Base-by-base conservation (phyloP, 2,329 filamentous ascomycete genomes). In the Ceratocystis ficicola region DNA sequence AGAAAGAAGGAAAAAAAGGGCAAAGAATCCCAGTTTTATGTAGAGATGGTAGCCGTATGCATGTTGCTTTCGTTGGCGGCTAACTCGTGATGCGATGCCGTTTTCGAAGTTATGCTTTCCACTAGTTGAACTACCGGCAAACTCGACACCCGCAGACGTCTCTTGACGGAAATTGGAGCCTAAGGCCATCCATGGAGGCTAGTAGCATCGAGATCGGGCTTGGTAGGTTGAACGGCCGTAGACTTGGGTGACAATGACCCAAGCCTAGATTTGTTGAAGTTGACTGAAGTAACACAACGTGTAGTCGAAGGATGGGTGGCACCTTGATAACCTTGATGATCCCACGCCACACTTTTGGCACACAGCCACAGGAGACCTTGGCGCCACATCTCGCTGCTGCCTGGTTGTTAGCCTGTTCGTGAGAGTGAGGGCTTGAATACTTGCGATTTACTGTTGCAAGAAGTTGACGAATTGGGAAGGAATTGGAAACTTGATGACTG, bases 241-340 rank as follows among this genome's bases (percentile, higher is more conserved):
- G 36, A 41, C 12, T 4, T 57, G 6, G 7, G 5, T 22, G 52
- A 5, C 10, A 41, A 41, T 41, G 36, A 1, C 36, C 12, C 12
- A 15, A 12, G 10, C 10, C 28, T 57, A 15, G 1, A 17, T 57
- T 57, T 32, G 3, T 57, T 32, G 22, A 30, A n/a, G 52, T 57
- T 15, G 28, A 5, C 17, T 57, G 25, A 17, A 32, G 52, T 30
- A 30, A 17, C 28, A 57, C 52, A 57, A 32, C 28, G 30, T 12
- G 52, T 41, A 4, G 52, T 15, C 6, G 52, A 28, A 32, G 25
- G 8, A 57, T 15, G 25, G 52, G 22, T 12, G 22, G 12, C 3
- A 52, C 48, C 52, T 22, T 52, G 48, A 52, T 52, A 57, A 57
- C 52, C 22, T 57, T 57, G 52, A 57, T 57, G 52, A 57, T 30